Evolutionary conservation across 2,329 filamentous ascomycete species (phyloP).

Genomic region (Alternaria arborescens): DNA sequence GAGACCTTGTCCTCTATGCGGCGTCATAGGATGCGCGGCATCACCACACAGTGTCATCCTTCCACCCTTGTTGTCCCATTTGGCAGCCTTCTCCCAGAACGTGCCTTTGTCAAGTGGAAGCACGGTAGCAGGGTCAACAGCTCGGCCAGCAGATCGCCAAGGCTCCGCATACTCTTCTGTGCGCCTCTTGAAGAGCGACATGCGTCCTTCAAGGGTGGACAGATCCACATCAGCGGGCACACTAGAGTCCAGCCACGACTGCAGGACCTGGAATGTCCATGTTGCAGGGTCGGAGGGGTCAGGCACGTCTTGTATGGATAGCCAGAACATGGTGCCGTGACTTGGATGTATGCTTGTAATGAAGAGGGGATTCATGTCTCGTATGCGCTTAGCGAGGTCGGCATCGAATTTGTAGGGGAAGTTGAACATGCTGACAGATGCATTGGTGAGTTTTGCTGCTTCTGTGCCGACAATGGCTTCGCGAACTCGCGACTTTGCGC

Average conservation of each 20-base stretch:
- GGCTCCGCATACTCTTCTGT: constrained; percentile 39
- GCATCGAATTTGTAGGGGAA: constrained; percentile 19
- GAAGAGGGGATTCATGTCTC: background rate
- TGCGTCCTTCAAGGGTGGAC: constrained; percentile 23
- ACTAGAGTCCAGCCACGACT: constrained; percentile 31
- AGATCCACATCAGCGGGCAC: constrained; percentile 23
- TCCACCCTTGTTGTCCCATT: constrained; percentile 45
- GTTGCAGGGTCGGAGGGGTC: constrained; percentile 36
- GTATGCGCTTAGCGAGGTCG: constrained; percentile 12
- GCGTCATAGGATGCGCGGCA: constrained; percentile 52
- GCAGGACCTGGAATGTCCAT: constrained; percentile 45
- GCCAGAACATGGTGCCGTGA: constrained; percentile 15
- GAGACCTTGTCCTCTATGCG: constrained; percentile 48
- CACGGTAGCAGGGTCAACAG: constrained; percentile 1
- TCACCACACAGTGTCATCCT: constrained; percentile 48
- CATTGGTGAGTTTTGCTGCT: constrained; percentile 25
- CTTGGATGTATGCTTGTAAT: constrained; percentile 8
- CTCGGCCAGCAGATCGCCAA: constrained; percentile 30
- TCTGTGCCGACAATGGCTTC: constrained; percentile 28
- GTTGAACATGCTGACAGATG: constrained; percentile 35
- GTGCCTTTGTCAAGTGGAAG: constrained; percentile 41
- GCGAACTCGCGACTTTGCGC: constrained; percentile 26
- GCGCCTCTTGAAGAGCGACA: constrained; percentile 33
- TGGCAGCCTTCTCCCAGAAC: constrained; percentile 40
- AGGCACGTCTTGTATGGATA: constrained; percentile 39